A percentile compares a stretch with the other conserved stretches of the same genome.
Evolutionary conservation across 2,329 filamentous ascomycete genomes (phyloP).

Genomic region (Aspergillus ruber): DNA sequence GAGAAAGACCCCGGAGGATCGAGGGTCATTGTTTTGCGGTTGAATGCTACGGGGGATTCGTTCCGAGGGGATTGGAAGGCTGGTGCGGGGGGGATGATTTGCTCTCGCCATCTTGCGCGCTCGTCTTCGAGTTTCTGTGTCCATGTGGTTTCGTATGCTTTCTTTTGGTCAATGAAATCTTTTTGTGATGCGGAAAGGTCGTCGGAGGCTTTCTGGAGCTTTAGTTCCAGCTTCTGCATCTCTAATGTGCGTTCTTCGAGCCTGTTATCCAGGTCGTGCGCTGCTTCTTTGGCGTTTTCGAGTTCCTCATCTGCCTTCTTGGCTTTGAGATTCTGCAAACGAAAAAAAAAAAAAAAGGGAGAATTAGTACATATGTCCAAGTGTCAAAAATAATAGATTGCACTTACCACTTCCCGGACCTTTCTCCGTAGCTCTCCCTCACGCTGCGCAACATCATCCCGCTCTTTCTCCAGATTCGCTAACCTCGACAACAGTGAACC

Average conservation of each 20-base stretch:
- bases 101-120: constrained; percentile 52
- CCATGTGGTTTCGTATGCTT: constrained; percentile 51
- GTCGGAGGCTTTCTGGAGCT: constrained; percentile 48
- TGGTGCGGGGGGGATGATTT: constrained; percentile 24
- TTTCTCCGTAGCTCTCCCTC: constrained; percentile 87
- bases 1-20: constrained; percentile 32
- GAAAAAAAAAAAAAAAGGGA: no score
- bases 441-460: constrained; percentile 74
- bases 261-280: constrained; percentile 43
- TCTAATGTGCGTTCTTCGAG: constrained; percentile 61
- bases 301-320: constrained; percentile 76
- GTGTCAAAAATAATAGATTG: neutral
- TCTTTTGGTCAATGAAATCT: constrained; percentile 54
- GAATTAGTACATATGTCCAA: neutral
- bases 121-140: constrained; percentile 60
- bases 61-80: constrained; percentile 32
- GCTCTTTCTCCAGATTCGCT: constrained; percentile 75
- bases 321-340: constrained; percentile 54
- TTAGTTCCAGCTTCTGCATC: constrained; percentile 41
- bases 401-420: constrained; percentile 70
- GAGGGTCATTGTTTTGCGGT: constrained; percentile 33
- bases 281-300: constrained; percentile 52
- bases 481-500: constrained; percentile 73
- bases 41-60: constrained; percentile 37
- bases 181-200: constrained; percentile 55